Evolutionary conservation across 306 rosid genomes (phyloP), one percentile per base, ranked within the genome.

Genomic region (Potentilla sterilis): DNA sequence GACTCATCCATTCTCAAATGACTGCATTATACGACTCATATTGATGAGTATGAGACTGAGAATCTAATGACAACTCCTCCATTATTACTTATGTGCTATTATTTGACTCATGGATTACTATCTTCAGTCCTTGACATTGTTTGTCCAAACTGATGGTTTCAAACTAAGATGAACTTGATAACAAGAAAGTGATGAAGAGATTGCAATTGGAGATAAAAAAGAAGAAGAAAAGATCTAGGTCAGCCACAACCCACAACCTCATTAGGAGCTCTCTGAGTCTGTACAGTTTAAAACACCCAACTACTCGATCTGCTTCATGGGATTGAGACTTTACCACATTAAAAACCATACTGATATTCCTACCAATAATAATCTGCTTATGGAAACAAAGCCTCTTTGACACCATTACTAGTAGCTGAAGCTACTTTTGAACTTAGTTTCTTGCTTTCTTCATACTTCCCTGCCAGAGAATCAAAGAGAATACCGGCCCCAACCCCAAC

Each of bases 401-500:
- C 47, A 43, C 59, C 14, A 34, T 51, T 59, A 2, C 70, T 49
- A 59, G 76, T 70, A 14, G 49, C 57, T 11, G 74, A 3, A 63
- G 70, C 8, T 24, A 34, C n/a, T 16, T 28, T 48, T 19, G 67
- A 18, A 64, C 7, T 64, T 37, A 37, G 81, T 66, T 47, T 88
- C 82, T 80, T 87, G 86, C 86, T 75, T 43, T 86, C 88, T 72
- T 87, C 88, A 6, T 94, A 94, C 51, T 90, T 89, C 2, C 92
- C 98, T 0, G 98, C 97, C 0, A 94, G 84, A 43, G 84, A 80
- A 74, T 92, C 98, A 74, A 92, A 94, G 6, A 94, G 88, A 79
- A 90, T 67, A 4, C 98, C 98, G 70, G 98, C 98, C 28, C 98
- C 98, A 5, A 92, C 82, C 0, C 98, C 98, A 3, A 79, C 98